Conservation (phyloP, 768 basidiomycete species). For the Neoboletus magnificus region DNA sequence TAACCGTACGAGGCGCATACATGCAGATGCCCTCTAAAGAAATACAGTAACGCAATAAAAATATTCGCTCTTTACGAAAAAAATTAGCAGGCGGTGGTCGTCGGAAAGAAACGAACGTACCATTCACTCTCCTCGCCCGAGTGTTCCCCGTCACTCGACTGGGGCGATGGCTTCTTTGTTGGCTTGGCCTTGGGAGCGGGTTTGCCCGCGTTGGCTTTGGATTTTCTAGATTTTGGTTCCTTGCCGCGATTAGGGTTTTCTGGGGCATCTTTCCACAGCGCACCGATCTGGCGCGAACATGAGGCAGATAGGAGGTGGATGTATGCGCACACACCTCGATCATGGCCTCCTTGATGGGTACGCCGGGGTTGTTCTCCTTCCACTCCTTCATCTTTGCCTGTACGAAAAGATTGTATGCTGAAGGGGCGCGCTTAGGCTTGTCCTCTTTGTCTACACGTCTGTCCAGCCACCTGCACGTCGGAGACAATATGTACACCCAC, state of each 20-base stretch:
- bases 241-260: slow-evolving; percentile 65
- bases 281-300: slow-evolving; percentile 44
- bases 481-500: slow-evolving; percentile 22
- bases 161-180: slow-evolving; percentile 15
- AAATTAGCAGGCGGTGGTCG: neutral
- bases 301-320: slow-evolving; percentile 2
- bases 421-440: slow-evolving; percentile 56
- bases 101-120: neutral
- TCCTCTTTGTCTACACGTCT: slow-evolving; percentile 34
- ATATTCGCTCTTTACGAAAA: neutral
- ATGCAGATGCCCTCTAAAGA: neutral
- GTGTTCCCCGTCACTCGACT: slow-evolving; percentile 22
- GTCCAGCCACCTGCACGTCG: neutral
- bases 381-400: slow-evolving; percentile 55
- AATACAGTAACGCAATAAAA: slow-evolving; percentile 14
- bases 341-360: slow-evolving; percentile 54
- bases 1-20: slow-evolving; percentile 7
- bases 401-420: slow-evolving; percentile 58
- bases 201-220: slow-evolving; percentile 35
- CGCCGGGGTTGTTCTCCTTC: slow-evolving; percentile 49
- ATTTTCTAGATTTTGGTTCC: slow-evolving; percentile 43
- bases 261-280: slow-evolving; percentile 54
- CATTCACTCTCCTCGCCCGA: slow-evolving; percentile 25
- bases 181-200: neutral
- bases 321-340: slow-evolving; percentile 30